These are phyloP conservation scores for Dactylellina drechsleri DNA, from an alignment of 2,329 filamentous ascomycete species.

Conservation along the genomic window DNA sequence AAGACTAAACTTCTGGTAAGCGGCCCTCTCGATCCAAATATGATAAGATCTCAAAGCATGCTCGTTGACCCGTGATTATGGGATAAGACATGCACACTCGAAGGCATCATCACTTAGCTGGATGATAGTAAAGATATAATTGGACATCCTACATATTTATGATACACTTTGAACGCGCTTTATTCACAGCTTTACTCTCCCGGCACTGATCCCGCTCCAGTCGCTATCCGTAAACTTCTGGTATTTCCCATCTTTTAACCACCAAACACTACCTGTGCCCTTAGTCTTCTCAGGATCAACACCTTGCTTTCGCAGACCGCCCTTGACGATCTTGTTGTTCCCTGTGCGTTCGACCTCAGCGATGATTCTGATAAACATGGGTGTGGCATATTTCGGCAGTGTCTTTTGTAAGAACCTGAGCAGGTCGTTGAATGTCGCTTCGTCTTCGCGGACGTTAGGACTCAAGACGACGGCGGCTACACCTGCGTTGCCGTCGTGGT, in stretches of 20 bases:
- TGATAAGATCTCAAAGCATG: too few species aligned
- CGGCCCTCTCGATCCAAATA: too few species aligned
- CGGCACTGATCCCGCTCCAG: conserved; percentile 74
- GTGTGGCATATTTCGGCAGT: conserved; percentile 79
- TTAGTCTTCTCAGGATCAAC: conserved; percentile 71
- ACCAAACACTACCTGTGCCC: conserved; percentile 66
- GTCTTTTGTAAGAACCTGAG: conserved; percentile 69
- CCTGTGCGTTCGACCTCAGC: conserved; percentile 71
- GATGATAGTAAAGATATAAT: too few species aligned
- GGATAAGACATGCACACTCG: too few species aligned
- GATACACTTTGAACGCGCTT: neutral
- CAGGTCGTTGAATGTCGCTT: conserved; percentile 68
- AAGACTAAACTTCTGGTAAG: too few species aligned
- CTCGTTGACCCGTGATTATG: too few species aligned
- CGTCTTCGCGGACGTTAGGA: conserved; percentile 63
- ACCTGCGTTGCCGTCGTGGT: conserved; percentile 84
- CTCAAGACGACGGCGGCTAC: conserved; percentile 76
- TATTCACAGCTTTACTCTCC: conserved; percentile 75
- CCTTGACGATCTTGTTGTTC: conserved; percentile 90
- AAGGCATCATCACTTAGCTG: too few species aligned
- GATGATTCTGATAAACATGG: conserved; percentile 78
- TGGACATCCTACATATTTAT: neutral
- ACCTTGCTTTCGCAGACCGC: conserved; percentile 75
- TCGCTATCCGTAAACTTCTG: conserved; percentile 73
- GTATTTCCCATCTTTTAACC: conserved; percentile 76